Percentiles rank a stretch among this genome's conserved stretches.
Conservation (phyloP, 805 yeast genomes). For the Ogataea pilisensis region DNA sequence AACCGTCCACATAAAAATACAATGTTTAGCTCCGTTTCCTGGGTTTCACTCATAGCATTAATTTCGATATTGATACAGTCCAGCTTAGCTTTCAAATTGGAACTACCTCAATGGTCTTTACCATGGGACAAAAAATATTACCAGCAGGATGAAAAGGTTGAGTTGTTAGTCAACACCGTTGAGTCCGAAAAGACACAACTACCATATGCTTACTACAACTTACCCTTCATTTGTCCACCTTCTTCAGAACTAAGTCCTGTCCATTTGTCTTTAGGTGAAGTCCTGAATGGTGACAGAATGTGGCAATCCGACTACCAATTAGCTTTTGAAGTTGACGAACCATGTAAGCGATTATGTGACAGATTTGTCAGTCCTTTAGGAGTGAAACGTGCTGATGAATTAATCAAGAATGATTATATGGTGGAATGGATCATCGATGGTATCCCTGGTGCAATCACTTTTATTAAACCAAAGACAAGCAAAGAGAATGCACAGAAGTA, state of each 20-base stretch:
- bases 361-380: slow-evolving; percentile 51
- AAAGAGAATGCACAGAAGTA: slow-evolving; percentile 47
- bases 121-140: slow-evolving; percentile 38
- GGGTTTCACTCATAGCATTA: background rate
- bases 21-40: no score
- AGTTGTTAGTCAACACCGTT: slow-evolving; percentile 69
- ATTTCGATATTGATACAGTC: background rate
- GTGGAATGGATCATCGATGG: slow-evolving; percentile 84
- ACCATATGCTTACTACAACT: slow-evolving; percentile 71
- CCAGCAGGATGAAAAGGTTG: slow-evolving; percentile 54
- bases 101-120: slow-evolving; percentile 7
- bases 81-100: slow-evolving; percentile 1
- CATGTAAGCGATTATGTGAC: slow-evolving; percentile 67
- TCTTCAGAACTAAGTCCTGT: slow-evolving; percentile 49
- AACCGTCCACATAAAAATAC: no score
- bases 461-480: slow-evolving; percentile 51
- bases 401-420: slow-evolving; percentile 67
- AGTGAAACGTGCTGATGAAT: slow-evolving; percentile 50
- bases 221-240: slow-evolving; percentile 80
- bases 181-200: slow-evolving; percentile 74
- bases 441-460: slow-evolving; percentile 85
- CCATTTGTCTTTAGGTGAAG: slow-evolving; percentile 69
- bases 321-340: slow-evolving; percentile 56
- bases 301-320: slow-evolving; percentile 72
- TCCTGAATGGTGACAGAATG: slow-evolving; percentile 75